These are phyloP conservation scores for Symbiodinium natans DNA, from an alignment of 73 alveolate genomes.

Conservation along the genomic window DNA sequence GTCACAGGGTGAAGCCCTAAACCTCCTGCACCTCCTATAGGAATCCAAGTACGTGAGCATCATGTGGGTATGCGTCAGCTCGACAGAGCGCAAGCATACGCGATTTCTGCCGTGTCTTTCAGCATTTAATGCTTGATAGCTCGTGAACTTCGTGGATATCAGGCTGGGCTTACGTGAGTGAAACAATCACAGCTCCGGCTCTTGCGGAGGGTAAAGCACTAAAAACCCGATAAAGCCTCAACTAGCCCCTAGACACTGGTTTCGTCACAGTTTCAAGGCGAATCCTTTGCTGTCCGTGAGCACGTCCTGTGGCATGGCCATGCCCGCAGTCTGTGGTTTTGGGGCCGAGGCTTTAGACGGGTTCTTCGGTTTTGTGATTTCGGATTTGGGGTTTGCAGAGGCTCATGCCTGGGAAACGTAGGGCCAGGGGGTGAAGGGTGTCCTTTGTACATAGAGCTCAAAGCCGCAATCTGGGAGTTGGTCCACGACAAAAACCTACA, in stretches of 20 bases:
- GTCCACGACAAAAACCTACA: too few species aligned
- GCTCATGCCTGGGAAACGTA: background rate
- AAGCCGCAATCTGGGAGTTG: too few species aligned
- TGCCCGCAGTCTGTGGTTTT: too few species aligned
- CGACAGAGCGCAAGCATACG: too few species aligned
- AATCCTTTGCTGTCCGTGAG: slow-evolving; percentile 49
- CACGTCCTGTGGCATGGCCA: slow-evolving; percentile 2
- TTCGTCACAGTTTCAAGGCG: slow-evolving; percentile 48
- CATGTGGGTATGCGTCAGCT: too few species aligned
- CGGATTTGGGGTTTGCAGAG: background rate
- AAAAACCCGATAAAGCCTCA: background rate
- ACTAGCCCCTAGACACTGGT: too few species aligned
- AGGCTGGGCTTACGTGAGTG: background rate
- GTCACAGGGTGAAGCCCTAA: background rate
- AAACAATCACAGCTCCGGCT: background rate
- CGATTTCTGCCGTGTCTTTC: too few species aligned
- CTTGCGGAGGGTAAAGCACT: background rate
- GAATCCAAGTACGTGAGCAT: too few species aligned
- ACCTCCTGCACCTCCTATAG: too few species aligned
- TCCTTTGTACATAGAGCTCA: background rate
- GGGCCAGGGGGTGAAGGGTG: background rate
- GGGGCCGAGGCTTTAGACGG: too few species aligned
- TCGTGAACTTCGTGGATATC: too few species aligned
- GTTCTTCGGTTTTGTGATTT: background rate
- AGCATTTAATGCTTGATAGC: too few species aligned